Percentiles rank a stretch among this genome's conserved stretches.
phyloP scores from a whole-genome alignment of 1,139 yeast genomes.

The Geotrichum histeridarum region DNA sequence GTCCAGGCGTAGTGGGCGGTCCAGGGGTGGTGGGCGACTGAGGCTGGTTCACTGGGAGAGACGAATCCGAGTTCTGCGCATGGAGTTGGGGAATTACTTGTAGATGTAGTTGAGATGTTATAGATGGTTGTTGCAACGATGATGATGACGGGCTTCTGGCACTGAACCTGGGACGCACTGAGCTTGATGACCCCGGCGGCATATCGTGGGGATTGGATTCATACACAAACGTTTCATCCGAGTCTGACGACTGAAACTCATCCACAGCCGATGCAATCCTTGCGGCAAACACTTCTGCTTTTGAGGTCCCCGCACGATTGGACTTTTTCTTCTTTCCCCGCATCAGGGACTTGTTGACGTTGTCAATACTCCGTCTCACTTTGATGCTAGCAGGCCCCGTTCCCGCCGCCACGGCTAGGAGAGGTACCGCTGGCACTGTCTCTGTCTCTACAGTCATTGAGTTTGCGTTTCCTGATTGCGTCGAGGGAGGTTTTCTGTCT shows the following conservation, averaged over 20 bases:
- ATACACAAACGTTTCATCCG: slow-evolving; percentile 91
- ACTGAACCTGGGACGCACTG: slow-evolving; percentile 26
- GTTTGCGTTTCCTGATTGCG: slow-evolving; percentile 1
- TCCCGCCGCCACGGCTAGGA: slow-evolving; percentile 32
- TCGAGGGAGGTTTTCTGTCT: not conserved
- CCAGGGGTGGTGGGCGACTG: slow-evolving; percentile 12
- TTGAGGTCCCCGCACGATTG: slow-evolving; percentile 24
- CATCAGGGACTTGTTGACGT: slow-evolving; percentile 24
- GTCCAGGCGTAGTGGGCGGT: slow-evolving; percentile 1
- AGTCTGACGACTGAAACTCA: slow-evolving; percentile 77
- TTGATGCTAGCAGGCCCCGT: slow-evolving; percentile 22
- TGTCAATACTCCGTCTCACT: slow-evolving; percentile 35
- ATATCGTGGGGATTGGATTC: slow-evolving; percentile 46
- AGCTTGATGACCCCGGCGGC: slow-evolving; percentile 11
- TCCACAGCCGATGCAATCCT: slow-evolving; percentile 90
- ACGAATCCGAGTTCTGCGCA: not conserved
- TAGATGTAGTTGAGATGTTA: not conserved
- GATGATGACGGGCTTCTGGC: slow-evolving; percentile 29
- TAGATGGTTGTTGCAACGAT: slow-evolving; percentile 18
- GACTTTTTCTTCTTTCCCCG: slow-evolving; percentile 28
- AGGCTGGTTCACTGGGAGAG: slow-evolving; percentile 15
- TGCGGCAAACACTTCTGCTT: slow-evolving; percentile 92
- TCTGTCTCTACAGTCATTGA: slow-evolving; percentile 43
- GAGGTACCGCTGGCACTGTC: slow-evolving; percentile 40
- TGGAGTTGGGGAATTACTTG: not conserved